Base-by-base conservation (phyloP, 768 basidiomycete genomes). In the Boletellus emodensis region DNA sequence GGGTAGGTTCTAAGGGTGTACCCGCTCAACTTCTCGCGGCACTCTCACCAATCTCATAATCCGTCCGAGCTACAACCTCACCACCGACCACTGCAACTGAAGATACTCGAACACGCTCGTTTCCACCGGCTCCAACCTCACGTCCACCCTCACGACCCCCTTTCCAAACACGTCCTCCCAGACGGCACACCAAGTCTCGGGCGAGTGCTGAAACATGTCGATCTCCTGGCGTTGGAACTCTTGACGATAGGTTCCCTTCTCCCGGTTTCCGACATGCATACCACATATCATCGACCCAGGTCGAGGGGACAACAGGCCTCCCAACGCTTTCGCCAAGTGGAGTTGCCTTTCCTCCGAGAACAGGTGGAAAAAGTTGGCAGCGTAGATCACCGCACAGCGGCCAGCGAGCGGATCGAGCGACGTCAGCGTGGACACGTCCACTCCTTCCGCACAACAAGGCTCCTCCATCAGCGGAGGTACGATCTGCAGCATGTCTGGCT, bases 401-500 rank as follows among this genome's bases (percentile, higher is more conserved):
- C 79, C 78, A 36, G 61, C 73, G 3, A 83, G 67, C 0, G 75
- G 73, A 18, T 65, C 78, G 32, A 84, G 70, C 3, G 79, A 75
- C 0, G 58, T 70, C 46, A 81, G 50, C 0, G 65, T 53, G 8
- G 53, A 33, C 22, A 80, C 54, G 35, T 58, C 54, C 0, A 71
- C 73, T 4, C 13, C 26, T 6, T 56, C 51, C 11, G 56, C 37
- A 2, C 57, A 51, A 24, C 67, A 63, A 4, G 64, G 54, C 17
- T 60, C 40, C 5, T 63, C 55, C 48, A n/a, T n/a, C n/a, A 67
- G 62, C 26, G 67, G 68, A 3, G 70, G 59, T 0, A 61, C 59
- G 6, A 72, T 67, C 9, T 51, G 51, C 20, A 85, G 70, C 24
- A 78, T 65, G 0, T 58, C 47, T 13, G 74, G 62, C 48, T 83